These are phyloP conservation scores for Aristolochia fimbriata DNA, from an alignment of 164 flowering plant species.

Conservation along the genomic window DNA sequence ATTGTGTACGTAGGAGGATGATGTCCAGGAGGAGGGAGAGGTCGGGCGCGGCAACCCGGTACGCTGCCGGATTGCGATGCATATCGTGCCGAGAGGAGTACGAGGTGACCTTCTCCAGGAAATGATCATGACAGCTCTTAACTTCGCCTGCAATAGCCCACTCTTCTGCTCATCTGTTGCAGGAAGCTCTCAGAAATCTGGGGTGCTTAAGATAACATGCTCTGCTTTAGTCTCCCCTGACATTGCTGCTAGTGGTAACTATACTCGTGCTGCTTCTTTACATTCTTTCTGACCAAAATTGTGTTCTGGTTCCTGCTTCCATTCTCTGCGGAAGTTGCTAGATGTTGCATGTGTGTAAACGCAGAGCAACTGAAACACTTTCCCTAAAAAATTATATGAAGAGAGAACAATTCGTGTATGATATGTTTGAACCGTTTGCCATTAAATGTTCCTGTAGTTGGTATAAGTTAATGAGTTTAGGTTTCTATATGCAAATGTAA, in stretches of 20 bases:
- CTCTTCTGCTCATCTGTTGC: neutral
- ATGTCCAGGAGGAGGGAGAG: constrained; percentile 1
- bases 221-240: neutral
- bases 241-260: neutral
- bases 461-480: neutral
- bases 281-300: neutral
- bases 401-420: neutral
- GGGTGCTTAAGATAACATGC: neutral
- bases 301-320: neutral
- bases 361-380: too few species aligned
- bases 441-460: neutral
- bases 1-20: neutral
- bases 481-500: neutral
- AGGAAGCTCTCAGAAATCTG: neutral
- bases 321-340: too few species aligned
- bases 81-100: constrained; percentile 41
- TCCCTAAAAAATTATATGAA: too few species aligned
- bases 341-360: too few species aligned
- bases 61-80: constrained; percentile 35
- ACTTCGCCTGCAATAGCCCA: neutral
- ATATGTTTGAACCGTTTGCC: neutral
- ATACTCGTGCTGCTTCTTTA: neutral
- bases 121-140: neutral
- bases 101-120: too few species aligned
- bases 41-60: neutral